Evolutionary conservation across 768 basidiomycete species (phyloP).

Genomic region (Suillus decipiens): DNA sequence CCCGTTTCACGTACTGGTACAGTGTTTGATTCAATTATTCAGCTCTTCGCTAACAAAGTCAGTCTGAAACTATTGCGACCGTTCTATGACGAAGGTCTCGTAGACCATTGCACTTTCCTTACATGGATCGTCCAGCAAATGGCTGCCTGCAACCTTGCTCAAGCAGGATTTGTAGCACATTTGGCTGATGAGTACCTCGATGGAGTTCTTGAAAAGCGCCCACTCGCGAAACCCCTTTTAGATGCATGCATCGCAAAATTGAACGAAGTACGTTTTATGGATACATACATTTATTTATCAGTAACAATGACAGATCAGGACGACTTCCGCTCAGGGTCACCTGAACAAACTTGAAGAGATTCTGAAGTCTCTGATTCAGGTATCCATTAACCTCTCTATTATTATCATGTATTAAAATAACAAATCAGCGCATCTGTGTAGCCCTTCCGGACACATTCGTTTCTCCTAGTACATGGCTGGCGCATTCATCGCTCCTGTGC

Average conservation of each 20-base stretch:
- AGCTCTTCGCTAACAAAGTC: slow-evolving; percentile 8
- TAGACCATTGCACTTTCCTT: slow-evolving; percentile 77
- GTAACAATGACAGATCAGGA: slow-evolving; percentile 46
- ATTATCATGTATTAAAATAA: slow-evolving; percentile 14
- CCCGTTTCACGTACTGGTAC: slow-evolving; percentile 78
- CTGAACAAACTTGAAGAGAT: slow-evolving; percentile 54
- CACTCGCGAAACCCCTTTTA: slow-evolving; percentile 66
- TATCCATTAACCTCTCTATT: slow-evolving; percentile 29
- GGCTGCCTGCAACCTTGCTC: slow-evolving; percentile 76
- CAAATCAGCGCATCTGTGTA: slow-evolving; percentile 62
- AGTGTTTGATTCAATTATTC: background rate
- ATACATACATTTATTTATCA: slow-evolving; percentile 9
- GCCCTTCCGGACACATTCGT: slow-evolving; percentile 74
- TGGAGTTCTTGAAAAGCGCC: slow-evolving; percentile 65
- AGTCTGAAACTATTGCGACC: slow-evolving; percentile 73
- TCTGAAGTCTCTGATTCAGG: slow-evolving; percentile 63
- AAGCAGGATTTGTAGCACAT: slow-evolving; percentile 73
- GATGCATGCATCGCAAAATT: slow-evolving; percentile 72
- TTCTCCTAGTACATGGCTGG: slow-evolving; percentile 67
- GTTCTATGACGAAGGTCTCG: slow-evolving; percentile 79
- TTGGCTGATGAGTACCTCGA: slow-evolving; percentile 81
- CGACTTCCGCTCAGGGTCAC: slow-evolving; percentile 54
- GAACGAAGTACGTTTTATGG: slow-evolving; percentile 50
- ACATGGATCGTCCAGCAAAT: slow-evolving; percentile 81
- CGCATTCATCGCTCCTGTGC: slow-evolving; percentile 43